Evolutionary conservation across 2,329 filamentous ascomycete genomes (phyloP).

Genomic region (Apiospora rasikravindrae): DNA sequence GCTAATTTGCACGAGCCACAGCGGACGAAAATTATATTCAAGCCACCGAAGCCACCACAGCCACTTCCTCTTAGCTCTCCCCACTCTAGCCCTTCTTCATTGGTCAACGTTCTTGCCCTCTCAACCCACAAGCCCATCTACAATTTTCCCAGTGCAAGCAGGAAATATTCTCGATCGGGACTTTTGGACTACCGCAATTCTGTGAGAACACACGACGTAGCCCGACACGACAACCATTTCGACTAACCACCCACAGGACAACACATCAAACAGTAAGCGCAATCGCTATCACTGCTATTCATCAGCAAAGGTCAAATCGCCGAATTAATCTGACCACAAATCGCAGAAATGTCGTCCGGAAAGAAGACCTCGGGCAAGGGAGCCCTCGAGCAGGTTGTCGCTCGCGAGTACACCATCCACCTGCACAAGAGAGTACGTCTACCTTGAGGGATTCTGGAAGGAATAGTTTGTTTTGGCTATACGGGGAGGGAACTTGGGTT

Average conservation of each 20-base stretch:
- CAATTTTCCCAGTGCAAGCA: conserved; percentile 16
- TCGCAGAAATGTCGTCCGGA: conserved; percentile 65
- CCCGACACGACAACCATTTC: conserved; percentile 18
- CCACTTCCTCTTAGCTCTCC: background rate
- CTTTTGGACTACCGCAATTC: conserved; percentile 13
- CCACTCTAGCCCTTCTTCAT: conserved; percentile 1
- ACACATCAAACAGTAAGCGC: conserved; percentile 19
- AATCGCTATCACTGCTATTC: conserved; percentile 11
- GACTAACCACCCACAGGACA: conserved; percentile 17
- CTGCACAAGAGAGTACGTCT: conserved; percentile 97
- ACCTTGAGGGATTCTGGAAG: conserved; percentile 16
- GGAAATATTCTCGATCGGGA: conserved; percentile 16
- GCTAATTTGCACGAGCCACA: background rate
- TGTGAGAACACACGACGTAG: conserved; percentile 17
- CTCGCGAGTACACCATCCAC: conserved; percentile 99
- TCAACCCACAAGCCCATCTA: conserved; percentile 19
- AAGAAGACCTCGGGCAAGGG: conserved; percentile 80
- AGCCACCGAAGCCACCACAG: background rate
- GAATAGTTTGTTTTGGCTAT: background rate
- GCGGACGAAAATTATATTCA: no score
- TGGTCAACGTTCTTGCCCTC: conserved; percentile 19
- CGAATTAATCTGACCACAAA: conserved; percentile 9
- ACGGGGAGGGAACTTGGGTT: conserved; percentile 24
- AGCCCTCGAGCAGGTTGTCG: conserved; percentile 98
- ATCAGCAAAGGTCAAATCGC: conserved; percentile 5